A percentile compares a stretch with the other conserved stretches of the same genome.
phyloP scores from a whole-genome alignment of 192 early-diverging fungal species.

The Coemansia reversa region DNA sequence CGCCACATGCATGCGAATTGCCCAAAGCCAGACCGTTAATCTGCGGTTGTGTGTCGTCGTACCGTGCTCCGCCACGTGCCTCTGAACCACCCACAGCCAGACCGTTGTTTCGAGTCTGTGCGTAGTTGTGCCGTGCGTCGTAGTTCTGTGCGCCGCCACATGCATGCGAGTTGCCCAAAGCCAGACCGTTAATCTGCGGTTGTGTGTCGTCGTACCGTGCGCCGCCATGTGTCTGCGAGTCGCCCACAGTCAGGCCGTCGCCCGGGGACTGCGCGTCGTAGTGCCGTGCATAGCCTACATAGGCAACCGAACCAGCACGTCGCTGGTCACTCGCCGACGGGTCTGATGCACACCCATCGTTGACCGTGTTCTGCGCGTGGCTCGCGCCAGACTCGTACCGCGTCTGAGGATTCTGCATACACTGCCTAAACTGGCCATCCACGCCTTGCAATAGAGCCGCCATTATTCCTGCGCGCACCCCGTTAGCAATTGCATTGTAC shows the following conservation, averaged over 20 bases:
- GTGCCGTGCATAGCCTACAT: slow-evolving; percentile 8
- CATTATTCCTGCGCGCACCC: slow-evolving; percentile 10
- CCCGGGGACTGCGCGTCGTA: slow-evolving; percentile 11
- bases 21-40: too few species aligned
- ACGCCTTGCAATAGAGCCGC: background rate
- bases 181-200: too few species aligned
- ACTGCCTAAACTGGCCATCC: slow-evolving; percentile 7
- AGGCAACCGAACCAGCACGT: slow-evolving; percentile 40
- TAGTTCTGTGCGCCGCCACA: too few species aligned
- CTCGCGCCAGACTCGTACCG: slow-evolving; percentile 10
- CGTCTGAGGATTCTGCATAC: slow-evolving; percentile 13
- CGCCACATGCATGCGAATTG: too few species aligned
- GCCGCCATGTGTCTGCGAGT: slow-evolving; percentile 17
- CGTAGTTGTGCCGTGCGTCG: too few species aligned
- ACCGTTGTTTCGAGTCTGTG: too few species aligned
- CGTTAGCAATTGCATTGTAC: slow-evolving; percentile 35
- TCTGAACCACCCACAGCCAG: too few species aligned
- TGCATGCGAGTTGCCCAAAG: too few species aligned
- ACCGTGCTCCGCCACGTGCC: too few species aligned
- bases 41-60: too few species aligned
- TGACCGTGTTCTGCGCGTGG: slow-evolving; percentile 16
- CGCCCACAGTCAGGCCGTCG: slow-evolving; percentile 22
- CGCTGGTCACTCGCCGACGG: slow-evolving; percentile 11
- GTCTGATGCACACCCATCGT: slow-evolving; percentile 44
- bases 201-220: too few species aligned